Base-by-base conservation (phyloP, 2,329 filamentous ascomycete species). In the Fusarium sp. region DNA sequence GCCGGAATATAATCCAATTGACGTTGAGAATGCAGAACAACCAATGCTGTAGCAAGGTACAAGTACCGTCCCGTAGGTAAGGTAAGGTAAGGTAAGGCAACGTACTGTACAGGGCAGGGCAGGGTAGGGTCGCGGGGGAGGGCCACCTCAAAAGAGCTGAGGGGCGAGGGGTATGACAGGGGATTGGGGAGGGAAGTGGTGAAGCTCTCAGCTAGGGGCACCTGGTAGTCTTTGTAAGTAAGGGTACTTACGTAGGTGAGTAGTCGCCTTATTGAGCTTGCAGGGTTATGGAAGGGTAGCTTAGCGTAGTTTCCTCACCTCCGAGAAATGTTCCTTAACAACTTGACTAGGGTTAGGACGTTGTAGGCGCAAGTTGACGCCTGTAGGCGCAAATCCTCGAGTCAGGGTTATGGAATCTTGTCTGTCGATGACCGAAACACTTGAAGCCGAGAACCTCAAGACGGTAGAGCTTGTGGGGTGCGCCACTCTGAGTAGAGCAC, bases 401-500 rank as follows among this genome's bases (percentile, higher is more conserved):
- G 60, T 49, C 54, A 54, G 39, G 44, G 13, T 61, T 36, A 42
- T 40, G 38, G 44, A 42, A 10, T 43, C 42, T 33, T 56, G 54
- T 61, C 28, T 38, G 52, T 49, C 36, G 38, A 63, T 70, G 66
- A 69, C 62, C 49, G 51, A 54, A 61, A 42, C 56, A 52, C 57
- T 69, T 61, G 49, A 56, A 39, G 42, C 38, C 28, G 52, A 48
- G 34, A 64, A 52, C 31, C 34, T 52, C 39, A 13, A 36, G 54
- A 31, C 28, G 28, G 48, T 56, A 50, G 51, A 66, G 54, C 36
- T 45, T 68, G 61, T 68, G 65, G 70, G 60, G 62, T 65, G 63
- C 69, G 63, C 72, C 69, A 74, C 72, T 55, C 14, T n/a, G 49
- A 24, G 50, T 51, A 67, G 68, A 66, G 69, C 66, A 63, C 60